Percentiles rank a stretch among this genome's conserved stretches.
Conservation (phyloP, 2,329 filamentous ascomycete species). For the Blastomyces emzantsi region DNA sequence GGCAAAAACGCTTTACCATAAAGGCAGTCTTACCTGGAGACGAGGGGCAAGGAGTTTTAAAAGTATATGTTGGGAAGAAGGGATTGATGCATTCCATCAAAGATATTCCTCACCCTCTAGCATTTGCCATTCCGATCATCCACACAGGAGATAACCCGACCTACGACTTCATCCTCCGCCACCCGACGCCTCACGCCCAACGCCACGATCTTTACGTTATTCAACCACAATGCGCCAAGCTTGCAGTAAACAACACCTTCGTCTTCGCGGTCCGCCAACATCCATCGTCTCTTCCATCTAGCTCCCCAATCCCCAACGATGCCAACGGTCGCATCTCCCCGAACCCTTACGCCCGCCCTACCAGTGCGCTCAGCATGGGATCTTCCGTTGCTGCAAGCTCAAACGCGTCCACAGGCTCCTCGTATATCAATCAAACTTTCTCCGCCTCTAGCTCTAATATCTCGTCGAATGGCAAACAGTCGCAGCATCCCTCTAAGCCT, state of each 20-base stretch:
- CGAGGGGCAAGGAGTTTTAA: conserved; percentile 78
- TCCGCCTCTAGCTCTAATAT: conserved; percentile 44
- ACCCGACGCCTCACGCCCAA: conserved; percentile 96
- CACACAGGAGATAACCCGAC: conserved; percentile 88
- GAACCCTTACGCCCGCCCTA: conserved; percentile 45
- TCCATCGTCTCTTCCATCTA: conserved; percentile 51
- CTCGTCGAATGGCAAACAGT: conserved; percentile 35
- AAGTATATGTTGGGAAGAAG: conserved; percentile 86
- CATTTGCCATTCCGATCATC: conserved; percentile 78
- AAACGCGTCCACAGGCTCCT: conserved; percentile 37
- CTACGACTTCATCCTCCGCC: conserved; percentile 85
- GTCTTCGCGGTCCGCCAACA: conserved; percentile 95
- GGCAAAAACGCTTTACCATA: conserved; percentile 82
- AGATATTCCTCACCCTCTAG: conserved; percentile 86
- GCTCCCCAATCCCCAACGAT: conserved; percentile 28
- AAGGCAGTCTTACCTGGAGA: conserved; percentile 89
- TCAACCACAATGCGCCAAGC: conserved; percentile 80
- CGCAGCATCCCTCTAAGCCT: conserved; percentile 54
- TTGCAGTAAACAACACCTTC: conserved; percentile 94
- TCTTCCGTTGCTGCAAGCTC: conserved; percentile 46
- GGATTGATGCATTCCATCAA: conserved; percentile 97
- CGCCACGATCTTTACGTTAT: conserved; percentile 94
- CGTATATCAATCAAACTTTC: conserved; percentile 30
- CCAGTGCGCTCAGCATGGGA: conserved; percentile 53
- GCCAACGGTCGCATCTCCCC: conserved; percentile 42